These are phyloP conservation scores for Vitis labrusca DNA, from an alignment of 164 flowering plant species.

Conservation along the genomic window DNA sequence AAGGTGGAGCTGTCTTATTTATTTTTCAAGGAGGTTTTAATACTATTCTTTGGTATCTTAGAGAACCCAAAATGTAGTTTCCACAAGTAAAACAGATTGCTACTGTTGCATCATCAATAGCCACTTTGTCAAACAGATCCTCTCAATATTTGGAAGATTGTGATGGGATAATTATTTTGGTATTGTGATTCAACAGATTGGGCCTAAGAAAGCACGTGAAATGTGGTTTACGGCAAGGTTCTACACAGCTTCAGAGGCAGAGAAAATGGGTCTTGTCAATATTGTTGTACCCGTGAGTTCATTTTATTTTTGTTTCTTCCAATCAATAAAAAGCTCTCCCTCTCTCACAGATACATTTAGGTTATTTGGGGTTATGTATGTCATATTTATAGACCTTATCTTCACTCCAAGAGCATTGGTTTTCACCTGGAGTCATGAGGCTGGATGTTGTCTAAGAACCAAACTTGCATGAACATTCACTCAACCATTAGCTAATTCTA, in stretches of 20 bases:
- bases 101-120: neutral
- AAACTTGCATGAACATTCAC: too few species aligned
- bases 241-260: constrained; percentile 84
- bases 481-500: neutral
- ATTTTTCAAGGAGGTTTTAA: neutral
- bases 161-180: neutral
- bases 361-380: too few species aligned
- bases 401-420: too few species aligned
- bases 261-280: constrained; percentile 94
- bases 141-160: neutral
- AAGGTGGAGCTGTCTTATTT: neutral
- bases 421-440: too few species aligned
- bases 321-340: too few species aligned
- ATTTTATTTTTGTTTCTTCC: neutral
- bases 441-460: too few species aligned
- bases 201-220: constrained; percentile 95
- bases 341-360: too few species aligned
- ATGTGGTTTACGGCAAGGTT: constrained; percentile 94
- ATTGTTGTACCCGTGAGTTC: constrained; percentile 85
- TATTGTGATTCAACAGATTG: constrained; percentile 48
- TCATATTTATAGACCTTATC: too few species aligned
- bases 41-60: too few species aligned
- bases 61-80: too few species aligned
- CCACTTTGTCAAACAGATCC: neutral
- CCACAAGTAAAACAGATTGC: too few species aligned